Evolutionary conservation across 2,329 filamentous ascomycete species (phyloP).

Genomic region (Onygenales sp.): DNA sequence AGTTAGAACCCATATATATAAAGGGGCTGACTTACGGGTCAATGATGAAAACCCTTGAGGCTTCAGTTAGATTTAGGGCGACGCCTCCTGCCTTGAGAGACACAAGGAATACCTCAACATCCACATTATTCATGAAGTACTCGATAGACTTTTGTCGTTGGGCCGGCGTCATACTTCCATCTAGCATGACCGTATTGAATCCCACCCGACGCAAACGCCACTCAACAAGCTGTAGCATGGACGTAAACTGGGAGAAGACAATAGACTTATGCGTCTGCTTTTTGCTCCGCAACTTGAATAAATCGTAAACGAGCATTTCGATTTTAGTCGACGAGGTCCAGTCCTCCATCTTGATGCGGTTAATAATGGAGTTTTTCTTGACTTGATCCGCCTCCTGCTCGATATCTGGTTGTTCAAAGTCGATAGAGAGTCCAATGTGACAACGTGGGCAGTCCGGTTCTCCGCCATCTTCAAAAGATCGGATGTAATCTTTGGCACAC

Average conservation of each 20-base stretch:
- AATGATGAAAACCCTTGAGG: slow-evolving; percentile 88
- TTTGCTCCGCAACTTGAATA: slow-evolving; percentile 83
- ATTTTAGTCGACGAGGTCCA: slow-evolving; percentile 99
- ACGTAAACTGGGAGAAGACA: slow-evolving; percentile 94
- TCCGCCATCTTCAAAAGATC: slow-evolving; percentile 57
- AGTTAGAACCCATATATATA: neutral
- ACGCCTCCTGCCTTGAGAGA: slow-evolving; percentile 95
- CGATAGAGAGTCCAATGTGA: slow-evolving; percentile 81
- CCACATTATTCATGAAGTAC: slow-evolving; percentile 89
- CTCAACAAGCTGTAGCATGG: slow-evolving; percentile 93
- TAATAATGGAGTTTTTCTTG: slow-evolving; percentile 96
- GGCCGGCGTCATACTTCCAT: slow-evolving; percentile 91
- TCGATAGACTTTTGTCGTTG: slow-evolving; percentile 91
- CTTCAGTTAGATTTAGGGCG: slow-evolving; percentile 88
- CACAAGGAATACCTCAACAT: slow-evolving; percentile 93
- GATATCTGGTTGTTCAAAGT: slow-evolving; percentile 89
- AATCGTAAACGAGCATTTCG: slow-evolving; percentile 86
- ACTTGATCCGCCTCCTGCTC: slow-evolving; percentile 79
- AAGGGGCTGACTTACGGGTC: slow-evolving; percentile 62
- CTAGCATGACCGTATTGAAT: slow-evolving; percentile 96
- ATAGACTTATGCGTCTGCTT: slow-evolving; percentile 94
- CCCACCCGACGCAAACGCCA: slow-evolving; percentile 95
- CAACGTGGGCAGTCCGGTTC: slow-evolving; percentile 68
- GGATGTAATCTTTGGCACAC: slow-evolving; percentile 71
- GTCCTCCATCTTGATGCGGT: slow-evolving; percentile 96